Evolutionary conservation across 2,329 filamentous ascomycete species (phyloP).

Genomic region (Monosporascus sp.): DNA sequence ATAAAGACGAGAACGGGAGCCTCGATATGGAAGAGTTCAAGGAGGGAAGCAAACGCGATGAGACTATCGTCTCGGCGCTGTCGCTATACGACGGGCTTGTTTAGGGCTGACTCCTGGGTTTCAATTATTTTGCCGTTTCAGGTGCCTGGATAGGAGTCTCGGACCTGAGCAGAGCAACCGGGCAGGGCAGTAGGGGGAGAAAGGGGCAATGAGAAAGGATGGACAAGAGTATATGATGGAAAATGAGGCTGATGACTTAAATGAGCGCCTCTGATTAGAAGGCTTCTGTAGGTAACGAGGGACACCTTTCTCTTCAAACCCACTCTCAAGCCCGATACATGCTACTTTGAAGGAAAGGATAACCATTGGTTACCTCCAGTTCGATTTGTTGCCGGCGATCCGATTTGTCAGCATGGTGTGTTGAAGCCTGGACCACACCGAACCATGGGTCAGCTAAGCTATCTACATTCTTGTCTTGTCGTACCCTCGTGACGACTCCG

Average conservation of each 20-base stretch:
- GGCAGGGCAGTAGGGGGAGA: background rate
- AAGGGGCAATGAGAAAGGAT: background rate
- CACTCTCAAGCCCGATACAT: too few species aligned
- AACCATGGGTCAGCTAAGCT: too few species aligned
- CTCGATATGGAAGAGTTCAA: conserved; percentile 98
- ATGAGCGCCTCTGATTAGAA: background rate
- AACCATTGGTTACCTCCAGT: conserved; percentile 5
- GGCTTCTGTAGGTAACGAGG: background rate
- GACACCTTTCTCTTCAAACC: conserved; percentile 2
- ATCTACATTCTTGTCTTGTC: too few species aligned
- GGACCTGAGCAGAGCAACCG: conserved; percentile 4
- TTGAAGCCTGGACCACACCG: too few species aligned
- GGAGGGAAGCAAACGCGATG: conserved; percentile 96
- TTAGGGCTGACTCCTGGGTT: conserved; percentile 32
- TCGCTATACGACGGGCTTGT: conserved; percentile 96
- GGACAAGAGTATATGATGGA: background rate
- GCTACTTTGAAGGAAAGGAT: conserved; percentile 7
- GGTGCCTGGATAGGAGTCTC: conserved; percentile 1
- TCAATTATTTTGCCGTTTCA: background rate
- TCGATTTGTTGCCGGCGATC: background rate
- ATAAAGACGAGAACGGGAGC: conserved; percentile 98
- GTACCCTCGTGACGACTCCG: too few species aligned
- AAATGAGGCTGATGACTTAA: background rate
- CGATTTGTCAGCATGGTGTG: background rate
- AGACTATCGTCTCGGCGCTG: conserved; percentile 95